Evolutionary conservation across 2,329 filamentous ascomycete species (phyloP), one percentile per base, ranked within the genome.

Genomic region (Fusarium tricinctum): DNA sequence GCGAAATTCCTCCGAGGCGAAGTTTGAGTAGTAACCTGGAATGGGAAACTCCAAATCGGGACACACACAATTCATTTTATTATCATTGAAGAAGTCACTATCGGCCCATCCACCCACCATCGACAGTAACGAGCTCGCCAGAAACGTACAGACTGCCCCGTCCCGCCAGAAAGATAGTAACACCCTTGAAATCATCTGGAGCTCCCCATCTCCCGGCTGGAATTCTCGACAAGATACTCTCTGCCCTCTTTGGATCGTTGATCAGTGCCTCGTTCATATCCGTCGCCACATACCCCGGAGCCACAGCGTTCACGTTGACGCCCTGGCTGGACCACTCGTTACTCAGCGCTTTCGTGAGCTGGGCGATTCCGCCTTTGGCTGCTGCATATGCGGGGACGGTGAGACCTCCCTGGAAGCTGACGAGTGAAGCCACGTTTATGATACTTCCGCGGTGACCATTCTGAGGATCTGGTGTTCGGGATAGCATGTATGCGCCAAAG

Each of bases 191-290:
- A 73, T 97, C 94, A 19, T 96, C 93, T 0, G 93, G 91, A 15
- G 77, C 84, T 0, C 93, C 94, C 93, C 94, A 97, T 70, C 93
- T 82, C 0, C 91, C 93, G 0, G 92, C 92, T 0, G 94, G 94
- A 73, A 97, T 97, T 55, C 93, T 83, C 40, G 88, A 88, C 74
- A 92, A 85, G 71, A 97, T 97, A 74, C 90, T 90, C 69, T 84
- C 87, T 60, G 91, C 85, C 35, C 93, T 83, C 71, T 86, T 86
- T 72, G 86, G 78, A 78, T 97, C 89, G 52, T 89, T 86, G 44
- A 97, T 87, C 75, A 97, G 79, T 3, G 93, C 94, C 69, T 85
- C 86, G 77, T 97, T 97, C 94, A 97, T 97, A 63, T 97, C 94
- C 14, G 94, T 97, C 47, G 88, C 92, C 70, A 97, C 92, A 78